Conservation (phyloP, 2,329 filamentous ascomycete species). For the Fusarium xyrophilum region DNA sequence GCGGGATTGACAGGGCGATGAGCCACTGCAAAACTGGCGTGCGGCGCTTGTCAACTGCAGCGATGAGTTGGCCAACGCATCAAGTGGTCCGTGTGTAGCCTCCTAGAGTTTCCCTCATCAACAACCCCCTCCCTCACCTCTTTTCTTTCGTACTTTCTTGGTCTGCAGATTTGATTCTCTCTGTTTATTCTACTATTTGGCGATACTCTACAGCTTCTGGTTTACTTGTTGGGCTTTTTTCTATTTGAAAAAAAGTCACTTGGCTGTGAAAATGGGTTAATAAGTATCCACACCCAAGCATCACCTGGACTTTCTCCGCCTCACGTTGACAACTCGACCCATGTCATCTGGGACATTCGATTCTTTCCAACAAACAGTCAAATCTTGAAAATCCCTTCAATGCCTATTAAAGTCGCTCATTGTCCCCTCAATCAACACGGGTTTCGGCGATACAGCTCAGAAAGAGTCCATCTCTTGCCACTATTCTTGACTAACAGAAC, state of each 20-base stretch:
- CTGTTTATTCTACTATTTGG: neutral
- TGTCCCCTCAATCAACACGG: neutral
- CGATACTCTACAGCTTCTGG: neutral
- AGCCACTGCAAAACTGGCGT: constrained; percentile 34
- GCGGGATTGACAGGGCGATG: constrained; percentile 38
- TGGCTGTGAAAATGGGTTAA: constrained; percentile 14
- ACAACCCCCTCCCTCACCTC: constrained; percentile 37
- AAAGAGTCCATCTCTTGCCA: neutral
- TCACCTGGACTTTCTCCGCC: constrained; percentile 31
- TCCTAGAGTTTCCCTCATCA: constrained; percentile 41
- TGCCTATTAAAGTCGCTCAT: neutral
- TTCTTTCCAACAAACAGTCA: neutral
- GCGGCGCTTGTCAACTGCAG: constrained; percentile 51
- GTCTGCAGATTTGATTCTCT: constrained; percentile 1
- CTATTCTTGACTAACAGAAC: constrained; percentile 1
- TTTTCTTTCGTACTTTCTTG: constrained; percentile 23
- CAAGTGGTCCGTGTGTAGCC: constrained; percentile 53
- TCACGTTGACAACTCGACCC: constrained; percentile 30
- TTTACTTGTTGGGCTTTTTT: neutral
- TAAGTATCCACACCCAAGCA: constrained; percentile 32
- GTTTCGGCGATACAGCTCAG: neutral
- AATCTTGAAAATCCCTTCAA: neutral
- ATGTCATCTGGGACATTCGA: constrained; percentile 24
- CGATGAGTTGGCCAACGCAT: constrained; percentile 54
- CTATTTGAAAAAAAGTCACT: neutral